A percentile compares a stretch with the other conserved stretches of the same genome.
phyloP scores from a whole-genome alignment of 208 protist species.

The Strigomonas galati region DNA sequence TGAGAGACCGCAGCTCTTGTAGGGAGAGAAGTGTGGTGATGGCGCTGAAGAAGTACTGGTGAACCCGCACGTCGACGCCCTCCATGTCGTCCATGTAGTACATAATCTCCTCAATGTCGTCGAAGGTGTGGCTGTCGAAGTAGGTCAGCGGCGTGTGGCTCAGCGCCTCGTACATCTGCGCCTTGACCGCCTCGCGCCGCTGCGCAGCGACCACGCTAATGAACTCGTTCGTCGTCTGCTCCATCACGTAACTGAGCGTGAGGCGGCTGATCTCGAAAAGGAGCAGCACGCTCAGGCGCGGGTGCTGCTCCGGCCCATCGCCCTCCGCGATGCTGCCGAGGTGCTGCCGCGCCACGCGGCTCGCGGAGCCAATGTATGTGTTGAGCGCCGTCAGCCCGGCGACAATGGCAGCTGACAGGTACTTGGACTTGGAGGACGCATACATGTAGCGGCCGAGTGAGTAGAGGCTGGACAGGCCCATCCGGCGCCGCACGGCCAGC shows the following conservation, averaged over 20 bases:
- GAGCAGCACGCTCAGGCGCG: constrained; percentile 9
- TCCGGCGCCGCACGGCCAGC: background rate
- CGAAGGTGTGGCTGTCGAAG: constrained; percentile 44
- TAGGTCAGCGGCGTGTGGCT: constrained; percentile 56
- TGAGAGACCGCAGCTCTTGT: constrained; percentile 28
- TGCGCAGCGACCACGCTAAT: constrained; percentile 39
- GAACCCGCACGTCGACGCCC: constrained; percentile 75
- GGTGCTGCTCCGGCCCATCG: background rate
- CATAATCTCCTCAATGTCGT: constrained; percentile 67
- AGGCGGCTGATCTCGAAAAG: constrained; percentile 26
- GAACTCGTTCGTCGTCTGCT: constrained; percentile 24
- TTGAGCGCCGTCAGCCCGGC: constrained; percentile 19
- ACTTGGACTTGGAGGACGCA: constrained; percentile 14
- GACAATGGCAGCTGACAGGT: constrained; percentile 20
- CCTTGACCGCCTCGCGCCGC: constrained; percentile 46
- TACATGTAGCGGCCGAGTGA: constrained; percentile 27
- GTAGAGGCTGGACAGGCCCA: constrained; percentile 21
- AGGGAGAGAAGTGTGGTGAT: constrained; percentile 21
- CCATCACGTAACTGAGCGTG: constrained; percentile 15
- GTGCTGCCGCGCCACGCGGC: constrained; percentile 10
- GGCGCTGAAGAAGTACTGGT: constrained; percentile 38
- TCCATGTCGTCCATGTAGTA: constrained; percentile 84
- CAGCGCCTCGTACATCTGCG: constrained; percentile 59
- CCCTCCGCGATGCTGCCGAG: background rate
- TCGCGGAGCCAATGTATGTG: constrained; percentile 16